A percentile compares a stretch with the other conserved stretches of the same genome.
Evolutionary conservation across 2,329 filamentous ascomycete genomes (phyloP).

Genomic region (Aureobasidium lini): DNA sequence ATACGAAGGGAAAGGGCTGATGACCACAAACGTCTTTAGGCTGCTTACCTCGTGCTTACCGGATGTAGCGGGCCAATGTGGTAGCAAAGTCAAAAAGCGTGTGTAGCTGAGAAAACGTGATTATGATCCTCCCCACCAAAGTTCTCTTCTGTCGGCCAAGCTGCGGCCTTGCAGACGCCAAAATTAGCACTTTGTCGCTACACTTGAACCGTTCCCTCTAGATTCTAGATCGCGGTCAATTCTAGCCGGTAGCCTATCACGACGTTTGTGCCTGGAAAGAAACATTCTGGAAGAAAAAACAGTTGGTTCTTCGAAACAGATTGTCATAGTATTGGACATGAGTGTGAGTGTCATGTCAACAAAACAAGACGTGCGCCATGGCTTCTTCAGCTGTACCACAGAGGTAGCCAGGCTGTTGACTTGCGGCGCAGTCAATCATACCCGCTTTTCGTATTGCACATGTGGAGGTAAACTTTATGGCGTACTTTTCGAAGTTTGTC

Average conservation of each 20-base stretch:
- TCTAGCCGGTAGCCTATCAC: not conserved
- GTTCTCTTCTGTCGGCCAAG: not conserved
- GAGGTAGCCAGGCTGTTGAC: not conserved
- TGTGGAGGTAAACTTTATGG: not conserved
- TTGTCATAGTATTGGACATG: too few relatives aligned
- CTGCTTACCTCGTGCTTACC: not conserved
- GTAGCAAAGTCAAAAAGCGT: not conserved
- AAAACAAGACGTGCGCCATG: not conserved
- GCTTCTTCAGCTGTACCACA: not conserved
- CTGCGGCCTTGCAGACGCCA: not conserved
- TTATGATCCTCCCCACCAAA: not conserved
- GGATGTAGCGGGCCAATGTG: not conserved
- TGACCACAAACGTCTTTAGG: not conserved
- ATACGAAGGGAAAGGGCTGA: not conserved
- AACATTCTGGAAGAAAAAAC: too few relatives aligned
- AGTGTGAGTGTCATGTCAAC: not conserved
- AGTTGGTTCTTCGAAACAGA: too few relatives aligned
- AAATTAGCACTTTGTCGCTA: not conserved
- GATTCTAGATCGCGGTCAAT: too few relatives aligned
- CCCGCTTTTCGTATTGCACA: not conserved
- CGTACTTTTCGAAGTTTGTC: not conserved
- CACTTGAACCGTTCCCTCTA: not conserved
- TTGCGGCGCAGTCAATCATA: not conserved
- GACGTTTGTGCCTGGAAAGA: too few relatives aligned
- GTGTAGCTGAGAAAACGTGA: not conserved